A percentile compares a stretch with the other conserved stretches of the same genome.
phyloP scores from a whole-genome alignment of 1,139 yeast species.

The Candida pseudoviswanathii region DNA sequence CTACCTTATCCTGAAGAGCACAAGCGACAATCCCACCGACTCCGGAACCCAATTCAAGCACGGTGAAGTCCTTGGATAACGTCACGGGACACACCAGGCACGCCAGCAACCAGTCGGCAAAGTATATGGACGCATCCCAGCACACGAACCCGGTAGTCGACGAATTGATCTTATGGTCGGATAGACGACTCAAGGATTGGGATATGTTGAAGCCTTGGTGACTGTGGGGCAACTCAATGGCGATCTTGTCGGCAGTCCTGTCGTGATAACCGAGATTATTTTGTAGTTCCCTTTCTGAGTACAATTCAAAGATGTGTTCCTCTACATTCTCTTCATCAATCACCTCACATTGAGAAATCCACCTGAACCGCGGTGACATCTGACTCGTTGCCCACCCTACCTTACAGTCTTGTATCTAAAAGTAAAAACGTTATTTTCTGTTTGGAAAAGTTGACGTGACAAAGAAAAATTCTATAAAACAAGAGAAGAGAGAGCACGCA shows the following conservation, averaged over 20 bases:
- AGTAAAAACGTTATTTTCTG: neutral
- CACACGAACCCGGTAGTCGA: slow-evolving; percentile 75
- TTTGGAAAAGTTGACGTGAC: no score
- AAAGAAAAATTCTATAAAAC: slow-evolving; percentile 1
- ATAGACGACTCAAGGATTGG: slow-evolving; percentile 46
- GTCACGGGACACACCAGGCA: slow-evolving; percentile 7
- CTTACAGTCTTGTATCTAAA: neutral
- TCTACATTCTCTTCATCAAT: slow-evolving; percentile 18
- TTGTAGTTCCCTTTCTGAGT: slow-evolving; percentile 36
- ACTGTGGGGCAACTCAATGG: slow-evolving; percentile 33
- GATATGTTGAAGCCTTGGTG: slow-evolving; percentile 34
- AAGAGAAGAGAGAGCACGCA: neutral
- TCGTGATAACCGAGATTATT: slow-evolving; percentile 53
- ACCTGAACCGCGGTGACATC: neutral
- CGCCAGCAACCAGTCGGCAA: slow-evolving; percentile 52
- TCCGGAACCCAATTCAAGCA: slow-evolving; percentile 72
- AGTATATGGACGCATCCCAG: slow-evolving; percentile 57
- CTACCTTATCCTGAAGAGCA: slow-evolving; percentile 39
- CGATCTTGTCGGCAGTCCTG: slow-evolving; percentile 31
- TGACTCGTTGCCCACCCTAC: neutral
- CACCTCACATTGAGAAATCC: slow-evolving; percentile 8
- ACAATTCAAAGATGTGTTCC: slow-evolving; percentile 53
- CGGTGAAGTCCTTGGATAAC: slow-evolving; percentile 19
- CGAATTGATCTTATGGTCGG: slow-evolving; percentile 41
- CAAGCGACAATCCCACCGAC: slow-evolving; percentile 58